Conservation (phyloP, 148 eudicot genomes). For the Talinum fruticosum region DNA sequence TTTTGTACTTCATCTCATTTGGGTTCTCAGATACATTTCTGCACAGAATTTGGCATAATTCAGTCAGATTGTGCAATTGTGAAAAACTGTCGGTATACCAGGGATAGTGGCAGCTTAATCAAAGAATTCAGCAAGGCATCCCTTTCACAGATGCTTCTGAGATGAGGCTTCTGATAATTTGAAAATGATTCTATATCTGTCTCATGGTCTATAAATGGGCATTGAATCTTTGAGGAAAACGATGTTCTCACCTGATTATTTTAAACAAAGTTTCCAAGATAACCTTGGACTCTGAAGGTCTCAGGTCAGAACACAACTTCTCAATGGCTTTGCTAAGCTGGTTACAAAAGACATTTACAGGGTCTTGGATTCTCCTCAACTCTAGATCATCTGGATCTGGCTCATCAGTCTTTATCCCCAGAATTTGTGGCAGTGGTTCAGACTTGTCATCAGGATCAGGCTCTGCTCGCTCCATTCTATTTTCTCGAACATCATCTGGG, state of each 20-base stretch:
- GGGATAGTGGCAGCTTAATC: background rate
- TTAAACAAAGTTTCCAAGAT: constrained; percentile 75
- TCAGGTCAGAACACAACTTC: constrained; percentile 49
- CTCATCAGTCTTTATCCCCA: constrained; percentile 33
- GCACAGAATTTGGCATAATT: constrained; percentile 25
- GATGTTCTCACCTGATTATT: constrained; percentile 51
- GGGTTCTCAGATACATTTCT: constrained; percentile 84
- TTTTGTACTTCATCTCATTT: constrained; percentile 61
- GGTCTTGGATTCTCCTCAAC: constrained; percentile 76
- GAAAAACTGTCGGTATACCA: background rate
- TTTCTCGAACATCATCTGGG: constrained; percentile 22
- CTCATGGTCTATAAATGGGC: background rate
- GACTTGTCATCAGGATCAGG: constrained; percentile 31
- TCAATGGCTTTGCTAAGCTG: constrained; percentile 62
- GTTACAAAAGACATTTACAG: constrained; percentile 45
- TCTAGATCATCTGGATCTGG: constrained; percentile 72
- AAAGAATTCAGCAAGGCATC: background rate
- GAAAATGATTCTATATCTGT: background rate
- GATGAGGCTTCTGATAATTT: background rate
- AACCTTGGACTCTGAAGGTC: constrained; percentile 34
- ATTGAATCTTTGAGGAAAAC: background rate
- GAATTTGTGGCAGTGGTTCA: constrained; percentile 11
- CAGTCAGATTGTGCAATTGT: background rate
- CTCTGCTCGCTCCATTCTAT: constrained; percentile 16
- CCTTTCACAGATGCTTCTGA: background rate